Conservation (phyloP, 164 flowering plant species). For the Liquidambar formosana region DNA sequence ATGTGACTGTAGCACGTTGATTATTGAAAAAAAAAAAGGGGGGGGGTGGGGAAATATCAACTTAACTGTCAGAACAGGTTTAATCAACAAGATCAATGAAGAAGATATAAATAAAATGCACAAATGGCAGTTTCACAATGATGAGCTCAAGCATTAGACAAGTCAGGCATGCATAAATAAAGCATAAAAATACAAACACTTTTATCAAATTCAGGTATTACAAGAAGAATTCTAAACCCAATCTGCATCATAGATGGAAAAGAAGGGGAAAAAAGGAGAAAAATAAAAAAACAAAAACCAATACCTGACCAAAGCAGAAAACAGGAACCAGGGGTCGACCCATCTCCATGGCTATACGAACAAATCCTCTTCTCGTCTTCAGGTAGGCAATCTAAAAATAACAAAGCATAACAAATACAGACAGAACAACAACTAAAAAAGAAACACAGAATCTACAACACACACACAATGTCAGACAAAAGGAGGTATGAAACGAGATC, state of each 20-base stretch:
- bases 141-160: neutral
- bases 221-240: neutral
- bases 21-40: neutral
- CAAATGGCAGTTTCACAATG: neutral
- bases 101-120: neutral
- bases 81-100: neutral
- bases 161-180: no score
- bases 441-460: no score
- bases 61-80: neutral
- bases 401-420: neutral
- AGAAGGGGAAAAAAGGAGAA: neutral
- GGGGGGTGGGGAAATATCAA: neutral
- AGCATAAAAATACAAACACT: neutral
- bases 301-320: slow-evolving; percentile 92
- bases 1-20: slow-evolving; percentile 44
- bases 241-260: neutral
- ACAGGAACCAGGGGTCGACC: slow-evolving; percentile 87
- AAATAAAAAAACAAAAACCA: neutral
- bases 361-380: slow-evolving; percentile 82
- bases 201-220: neutral
- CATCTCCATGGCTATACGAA: slow-evolving; percentile 81
- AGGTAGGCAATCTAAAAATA: slow-evolving; percentile 63
- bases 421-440: neutral
- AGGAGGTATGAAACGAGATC: no score
- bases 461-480: no score